Evolutionary conservation across 2,329 filamentous ascomycete species (phyloP), one percentile per base, ranked within the genome.

Genomic region (Pyrenophora tritici-repentis): DNA sequence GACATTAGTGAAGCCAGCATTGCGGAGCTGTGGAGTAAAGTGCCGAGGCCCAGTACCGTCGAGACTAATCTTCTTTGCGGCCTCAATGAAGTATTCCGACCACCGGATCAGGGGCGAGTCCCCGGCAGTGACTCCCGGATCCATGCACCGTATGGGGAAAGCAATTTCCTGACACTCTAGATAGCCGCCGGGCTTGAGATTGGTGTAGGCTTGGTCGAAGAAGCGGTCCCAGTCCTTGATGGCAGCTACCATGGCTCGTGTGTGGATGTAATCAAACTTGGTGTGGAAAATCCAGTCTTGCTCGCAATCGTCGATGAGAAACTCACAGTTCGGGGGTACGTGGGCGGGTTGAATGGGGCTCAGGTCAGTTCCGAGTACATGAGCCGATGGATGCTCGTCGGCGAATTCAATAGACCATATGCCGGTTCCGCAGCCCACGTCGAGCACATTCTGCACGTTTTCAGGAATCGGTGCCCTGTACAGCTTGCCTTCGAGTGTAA

Each of bases 191-290:
- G 79, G 79, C 44, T 74, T 75, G 7, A 83, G 74, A 55, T 70
- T 67, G 29, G 50, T 33, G 40, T 61, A 66, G 26, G 57, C 56
- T 45, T 79, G 76, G 18, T 76, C 66, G 16, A 84, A 67, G 48
- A 86, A 72, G 9, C 72, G 70, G 2, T 71, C 67, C 69, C 83
- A 85, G 59, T 87, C 75, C 9, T 77, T 75, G 38, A 88, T 76
- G 12, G 79, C 78, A 24, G 78, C 78, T 55, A 77, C 64, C 76
- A 83, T 75, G 74, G 80, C 62, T 59, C 80, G 64, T 64, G 78
- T 65, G 77, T 81, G 76, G 76, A 87, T 81, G 58, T 81, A 80
- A 64, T 87, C 84, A 61, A 83, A 86, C 12, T 67, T 68, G 24
- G 78, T 68, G 6, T 75, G 72, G 38, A 82, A 83, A 20, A 78